Conservation (phyloP, 768 basidiomycete genomes). For the Jaapia argillacea region DNA sequence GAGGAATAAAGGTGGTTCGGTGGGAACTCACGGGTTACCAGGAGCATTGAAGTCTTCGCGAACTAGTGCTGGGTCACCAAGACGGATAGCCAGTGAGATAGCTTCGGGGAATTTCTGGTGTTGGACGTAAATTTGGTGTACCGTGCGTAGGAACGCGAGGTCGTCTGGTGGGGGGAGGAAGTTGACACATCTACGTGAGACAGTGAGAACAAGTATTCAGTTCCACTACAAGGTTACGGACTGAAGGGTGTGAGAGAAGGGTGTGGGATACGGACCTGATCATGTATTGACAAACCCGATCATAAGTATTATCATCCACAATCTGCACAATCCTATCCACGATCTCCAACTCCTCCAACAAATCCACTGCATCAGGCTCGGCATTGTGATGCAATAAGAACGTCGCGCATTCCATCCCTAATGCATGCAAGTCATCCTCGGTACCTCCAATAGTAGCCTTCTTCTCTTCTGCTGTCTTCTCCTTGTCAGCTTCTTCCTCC, state of each 20-base stretch:
- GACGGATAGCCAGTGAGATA: conserved; percentile 72
- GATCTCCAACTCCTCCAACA: conserved; percentile 89
- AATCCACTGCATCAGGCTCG: conserved; percentile 95
- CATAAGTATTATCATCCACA: conserved; percentile 82
- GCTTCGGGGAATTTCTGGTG: conserved; percentile 89
- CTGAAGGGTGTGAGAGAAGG: conserved; percentile 1
- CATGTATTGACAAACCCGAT: conserved; percentile 93
- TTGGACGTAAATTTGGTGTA: conserved; percentile 82
- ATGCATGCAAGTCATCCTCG: conserved; percentile 61
- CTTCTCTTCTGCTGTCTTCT: conserved; percentile 17
- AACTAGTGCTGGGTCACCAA: conserved; percentile 74
- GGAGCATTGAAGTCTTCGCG: conserved; percentile 85
- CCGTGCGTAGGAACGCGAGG: conserved; percentile 76
- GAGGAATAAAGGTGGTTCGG: not conserved
- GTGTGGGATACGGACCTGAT: conserved; percentile 53
- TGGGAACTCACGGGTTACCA: conserved; percentile 63
- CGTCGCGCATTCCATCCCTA: conserved; percentile 77
- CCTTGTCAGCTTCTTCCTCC: conserved; percentile 13
- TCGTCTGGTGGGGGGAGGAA: conserved; percentile 92
- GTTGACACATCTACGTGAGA: conserved; percentile 64
- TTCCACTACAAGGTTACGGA: not conserved
- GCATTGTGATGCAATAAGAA: conserved; percentile 93
- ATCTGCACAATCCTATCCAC: conserved; percentile 67
- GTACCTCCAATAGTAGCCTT: conserved; percentile 41
- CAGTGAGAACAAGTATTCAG: conserved; percentile 7